phyloP scores from a whole-genome alignment of 2,329 filamentous ascomycete genomes.

The Cadophora malorum region DNA sequence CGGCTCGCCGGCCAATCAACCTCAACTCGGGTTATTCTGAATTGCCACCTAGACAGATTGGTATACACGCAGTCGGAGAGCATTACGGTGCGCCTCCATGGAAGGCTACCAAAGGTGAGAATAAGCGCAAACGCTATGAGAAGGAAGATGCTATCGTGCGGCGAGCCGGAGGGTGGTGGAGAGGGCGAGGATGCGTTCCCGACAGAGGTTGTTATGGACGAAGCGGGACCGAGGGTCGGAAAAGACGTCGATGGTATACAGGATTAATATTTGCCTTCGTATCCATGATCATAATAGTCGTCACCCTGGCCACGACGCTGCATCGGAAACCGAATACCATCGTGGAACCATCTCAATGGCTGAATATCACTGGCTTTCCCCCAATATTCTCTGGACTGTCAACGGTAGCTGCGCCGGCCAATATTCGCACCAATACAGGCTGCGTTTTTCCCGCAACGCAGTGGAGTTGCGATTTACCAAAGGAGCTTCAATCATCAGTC shows the following conservation, averaged over 20 bases:
- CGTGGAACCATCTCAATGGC: conserved; percentile 61
- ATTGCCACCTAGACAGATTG: conserved; percentile 32
- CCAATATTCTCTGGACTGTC: conserved; percentile 84
- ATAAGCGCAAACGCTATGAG: conserved; percentile 62
- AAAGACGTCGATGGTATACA: conserved; percentile 66
- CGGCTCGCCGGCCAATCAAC: conserved; percentile 40
- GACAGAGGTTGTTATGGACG: conserved; percentile 70
- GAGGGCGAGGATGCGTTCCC: conserved; percentile 68
- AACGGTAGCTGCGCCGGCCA: conserved; percentile 77
- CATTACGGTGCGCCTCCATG: conserved; percentile 30
- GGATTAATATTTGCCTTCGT: conserved; percentile 58
- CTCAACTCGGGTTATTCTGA: conserved; percentile 44
- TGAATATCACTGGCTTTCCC: conserved; percentile 86
- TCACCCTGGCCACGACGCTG: conserved; percentile 65
- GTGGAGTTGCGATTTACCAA: conserved; percentile 88
- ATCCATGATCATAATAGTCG: conserved; percentile 60
- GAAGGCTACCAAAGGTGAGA: conserved; percentile 42
- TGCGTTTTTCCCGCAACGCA: conserved; percentile 76
- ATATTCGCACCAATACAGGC: conserved; percentile 65
- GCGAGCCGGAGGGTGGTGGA: conserved; percentile 67
- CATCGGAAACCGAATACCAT: conserved; percentile 49
- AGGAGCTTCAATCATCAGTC: conserved; percentile 72
- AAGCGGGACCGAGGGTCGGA: conserved; percentile 66
- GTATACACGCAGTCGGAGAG: conserved; percentile 10
- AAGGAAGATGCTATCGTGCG: conserved; percentile 68